Evolutionary conservation across 228 moss, liverwort and hornwort species (phyloP), one percentile per base, ranked within the genome.

Genomic region (Sphagnum magellanicum): DNA sequence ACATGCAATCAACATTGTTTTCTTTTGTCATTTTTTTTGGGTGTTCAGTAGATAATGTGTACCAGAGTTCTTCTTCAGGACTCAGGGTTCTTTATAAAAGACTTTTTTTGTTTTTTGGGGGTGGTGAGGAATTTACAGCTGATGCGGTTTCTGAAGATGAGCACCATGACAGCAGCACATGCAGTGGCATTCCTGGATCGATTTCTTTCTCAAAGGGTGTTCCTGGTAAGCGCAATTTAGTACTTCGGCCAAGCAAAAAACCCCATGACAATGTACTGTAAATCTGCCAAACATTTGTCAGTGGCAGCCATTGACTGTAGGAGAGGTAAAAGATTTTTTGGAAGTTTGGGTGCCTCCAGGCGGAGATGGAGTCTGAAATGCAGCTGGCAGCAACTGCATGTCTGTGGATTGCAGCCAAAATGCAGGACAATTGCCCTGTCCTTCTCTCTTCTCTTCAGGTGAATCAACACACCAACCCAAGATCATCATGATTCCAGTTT

Each of bases 141-240:
- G 68, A 78, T 77, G 77, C 67, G 77, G 64, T 74, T 75, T 50
- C 74, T 89, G 6, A 64, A 80, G 50, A 70, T 91, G 59, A 79
- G 87, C 70, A 73, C 72, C 5, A 60, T 83, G 6, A 74, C 81
- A 52, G 86, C 78, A 79, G 81, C 89, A 5, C 87, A 88, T 65
- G 91, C 91, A 5, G 81, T 91, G n/a, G 83, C 84, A 4, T 81
- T 89, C 73, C 72, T 91, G 49, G 94, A 94, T 73, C 87, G 94
- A 47, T 86, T 75, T 75, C 76, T 91, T 66, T 79, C 81, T 47
- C 71, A 77, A 49, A 66, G 72, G 63, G 64, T 76, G 50, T 51
- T 68, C 8, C 32, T 47, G 73, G 77, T 73, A 49, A 66, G 58
- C 48, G 59, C 64, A 9, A 47, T 8, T 49, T 32, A 32, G 32